These are phyloP conservation scores for Hordeum vulgare DNA, from an alignment of 176 grass and related monocot species.

Conservation along the genomic window MorexV3_pseudomolecules_assembly NC_058522.1:483619157-483619656, in stretches of 20 bases:
- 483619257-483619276: conserved; percentile 51
- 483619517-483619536: background rate
- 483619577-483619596: conserved; percentile 81
- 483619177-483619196: conserved; percentile 26
- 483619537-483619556: background rate
- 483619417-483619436: conserved; percentile 29
- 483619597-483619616: conserved; percentile 55
- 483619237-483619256: conserved; percentile 52
- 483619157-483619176: background rate
- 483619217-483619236: conserved; percentile 53
- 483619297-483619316: conserved; percentile 54
- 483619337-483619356: conserved; percentile 55
- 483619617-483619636: conserved; percentile 15
- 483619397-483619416: conserved; percentile 40
- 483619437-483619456: conserved; percentile 60
- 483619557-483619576: conserved; percentile 51
- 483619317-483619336: conserved; percentile 34
- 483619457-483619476: background rate
- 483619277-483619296: conserved; percentile 50
- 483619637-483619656: conserved; percentile 33
- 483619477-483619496: background rate
- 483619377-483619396: conserved; percentile 22
- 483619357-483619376: conserved; percentile 49
- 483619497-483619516: background rate
- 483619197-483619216: conserved; percentile 9